Evolutionary conservation across 2,329 filamentous ascomycete genomes (phyloP).

Genomic region (Exophiala phaeomuriformis): DNA sequence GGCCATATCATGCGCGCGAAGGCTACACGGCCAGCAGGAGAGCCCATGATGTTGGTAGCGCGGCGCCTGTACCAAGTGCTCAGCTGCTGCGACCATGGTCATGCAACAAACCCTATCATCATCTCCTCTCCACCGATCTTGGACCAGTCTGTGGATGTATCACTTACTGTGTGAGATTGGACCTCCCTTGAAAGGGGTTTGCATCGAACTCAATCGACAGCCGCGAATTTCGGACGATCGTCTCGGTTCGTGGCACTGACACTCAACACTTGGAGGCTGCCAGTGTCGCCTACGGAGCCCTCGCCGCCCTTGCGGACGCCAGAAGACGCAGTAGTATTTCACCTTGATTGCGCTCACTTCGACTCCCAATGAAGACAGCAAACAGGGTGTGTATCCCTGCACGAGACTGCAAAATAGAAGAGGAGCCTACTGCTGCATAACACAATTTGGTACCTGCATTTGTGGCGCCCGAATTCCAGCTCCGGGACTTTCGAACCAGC

Average conservation of each 20-base stretch:
- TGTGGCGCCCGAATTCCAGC: slow-evolving; percentile 14
- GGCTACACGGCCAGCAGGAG: background rate
- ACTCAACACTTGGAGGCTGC: too few relatives aligned
- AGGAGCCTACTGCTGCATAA: background rate
- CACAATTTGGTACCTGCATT: slow-evolving; percentile 23
- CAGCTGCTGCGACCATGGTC: too few relatives aligned
- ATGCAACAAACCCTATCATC: background rate
- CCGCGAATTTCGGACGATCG: background rate
- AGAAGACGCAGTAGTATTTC: too few relatives aligned
- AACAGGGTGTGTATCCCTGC: background rate
- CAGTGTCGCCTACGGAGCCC: too few relatives aligned
- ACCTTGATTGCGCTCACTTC: background rate
- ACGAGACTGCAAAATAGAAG: background rate
- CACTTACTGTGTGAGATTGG: background rate
- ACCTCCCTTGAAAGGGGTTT: background rate
- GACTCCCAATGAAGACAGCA: too few relatives aligned
- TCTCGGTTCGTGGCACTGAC: background rate
- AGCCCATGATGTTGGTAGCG: too few relatives aligned
- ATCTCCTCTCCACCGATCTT: background rate
- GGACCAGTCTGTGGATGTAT: background rate
- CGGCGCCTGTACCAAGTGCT: too few relatives aligned
- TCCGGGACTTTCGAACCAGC: slow-evolving; percentile 7
- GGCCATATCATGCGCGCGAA: background rate
- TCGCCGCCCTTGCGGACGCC: too few relatives aligned
- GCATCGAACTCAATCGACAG: too few relatives aligned